phyloP scores from a whole-genome alignment of 768 basidiomycete genomes.

The Imleria badia region DNA sequence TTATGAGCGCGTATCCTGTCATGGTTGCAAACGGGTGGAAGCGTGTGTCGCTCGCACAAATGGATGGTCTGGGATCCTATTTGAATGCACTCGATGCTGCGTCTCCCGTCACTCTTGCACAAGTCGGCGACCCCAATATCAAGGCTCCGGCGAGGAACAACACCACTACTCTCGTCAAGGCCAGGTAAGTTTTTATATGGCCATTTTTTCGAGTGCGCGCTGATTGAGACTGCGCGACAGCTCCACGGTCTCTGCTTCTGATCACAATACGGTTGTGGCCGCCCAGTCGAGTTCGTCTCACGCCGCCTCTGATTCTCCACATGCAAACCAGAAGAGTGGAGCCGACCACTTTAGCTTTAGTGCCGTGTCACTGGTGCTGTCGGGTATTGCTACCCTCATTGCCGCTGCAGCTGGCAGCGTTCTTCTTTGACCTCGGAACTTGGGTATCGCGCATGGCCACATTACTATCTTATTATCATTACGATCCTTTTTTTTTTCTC shows the following conservation, averaged over 20 bases:
- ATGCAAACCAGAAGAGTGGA: conserved; percentile 35
- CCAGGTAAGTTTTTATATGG: conserved; percentile 5
- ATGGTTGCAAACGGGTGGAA: conserved; percentile 74
- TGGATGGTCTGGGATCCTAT: conserved; percentile 42
- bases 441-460: conserved; percentile 3
- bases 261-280: background rate
- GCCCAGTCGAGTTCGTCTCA: conserved; percentile 12
- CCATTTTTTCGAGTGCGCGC: background rate
- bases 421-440: conserved; percentile 17
- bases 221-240: conserved; percentile 6
- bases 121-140: conserved; percentile 18
- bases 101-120: conserved; percentile 28
- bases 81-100: conserved; percentile 42
- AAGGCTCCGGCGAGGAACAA: conserved; percentile 18
- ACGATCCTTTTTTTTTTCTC: background rate
- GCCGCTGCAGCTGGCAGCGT: conserved; percentile 23
- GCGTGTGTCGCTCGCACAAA: conserved; percentile 51
- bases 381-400: conserved; percentile 22
- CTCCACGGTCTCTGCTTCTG: background rate
- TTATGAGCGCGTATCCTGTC: conserved; percentile 62
- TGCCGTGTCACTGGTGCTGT: conserved; percentile 21
- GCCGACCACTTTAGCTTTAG: conserved; percentile 26
- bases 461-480: conserved; percentile 11
- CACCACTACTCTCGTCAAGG: background rate
- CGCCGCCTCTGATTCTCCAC: conserved; percentile 20